Evolutionary conservation across 2,329 filamentous ascomycete genomes (phyloP).

Genomic region (Ophiocordyceps sinensis): DNA sequence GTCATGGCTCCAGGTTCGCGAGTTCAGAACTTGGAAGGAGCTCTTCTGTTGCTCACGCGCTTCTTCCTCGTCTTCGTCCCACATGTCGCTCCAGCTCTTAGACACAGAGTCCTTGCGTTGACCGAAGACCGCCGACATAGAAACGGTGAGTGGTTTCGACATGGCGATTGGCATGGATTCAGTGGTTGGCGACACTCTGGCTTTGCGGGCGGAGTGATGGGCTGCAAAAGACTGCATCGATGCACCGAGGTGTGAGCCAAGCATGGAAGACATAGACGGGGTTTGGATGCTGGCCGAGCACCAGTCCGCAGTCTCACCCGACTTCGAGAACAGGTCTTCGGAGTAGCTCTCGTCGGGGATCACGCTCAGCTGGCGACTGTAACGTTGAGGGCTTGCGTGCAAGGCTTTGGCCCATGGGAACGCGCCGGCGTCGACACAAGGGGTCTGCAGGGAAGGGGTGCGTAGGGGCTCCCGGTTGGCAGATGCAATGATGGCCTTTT

Average conservation of each 20-base stretch:
- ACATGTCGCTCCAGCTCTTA: slow-evolving; percentile 98
- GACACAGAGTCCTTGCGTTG: slow-evolving; percentile 66
- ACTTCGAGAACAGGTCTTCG: slow-evolving; percentile 75
- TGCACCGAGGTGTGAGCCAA: slow-evolving; percentile 67
- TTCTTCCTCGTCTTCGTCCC: slow-evolving; percentile 80
- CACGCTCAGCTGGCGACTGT: slow-evolving; percentile 71
- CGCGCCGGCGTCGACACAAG: slow-evolving; percentile 62
- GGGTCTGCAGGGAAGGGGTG: slow-evolving; percentile 86
- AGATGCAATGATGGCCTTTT: slow-evolving; percentile 62
- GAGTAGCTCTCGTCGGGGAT: slow-evolving; percentile 69
- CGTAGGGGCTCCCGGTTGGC: slow-evolving; percentile 90
- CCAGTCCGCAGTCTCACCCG: slow-evolving; percentile 61
- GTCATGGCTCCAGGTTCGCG: slow-evolving; percentile 67
- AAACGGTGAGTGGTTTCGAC: slow-evolving; percentile 56
- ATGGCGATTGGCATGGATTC: slow-evolving; percentile 67
- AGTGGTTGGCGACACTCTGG: slow-evolving; percentile 42
- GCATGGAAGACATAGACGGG: slow-evolving; percentile 68
- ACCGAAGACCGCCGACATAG: slow-evolving; percentile 69
- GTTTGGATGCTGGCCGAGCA: slow-evolving; percentile 63
- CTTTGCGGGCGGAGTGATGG: slow-evolving; percentile 21
- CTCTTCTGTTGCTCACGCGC: slow-evolving; percentile 51
- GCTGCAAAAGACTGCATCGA: slow-evolving; percentile 66
- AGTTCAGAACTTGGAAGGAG: slow-evolving; percentile 50
- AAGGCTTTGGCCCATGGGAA: slow-evolving; percentile 95
- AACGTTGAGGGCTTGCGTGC: slow-evolving; percentile 52